phyloP scores from a whole-genome alignment of 345 rosid species.

The Salix viminalis region DNA sequence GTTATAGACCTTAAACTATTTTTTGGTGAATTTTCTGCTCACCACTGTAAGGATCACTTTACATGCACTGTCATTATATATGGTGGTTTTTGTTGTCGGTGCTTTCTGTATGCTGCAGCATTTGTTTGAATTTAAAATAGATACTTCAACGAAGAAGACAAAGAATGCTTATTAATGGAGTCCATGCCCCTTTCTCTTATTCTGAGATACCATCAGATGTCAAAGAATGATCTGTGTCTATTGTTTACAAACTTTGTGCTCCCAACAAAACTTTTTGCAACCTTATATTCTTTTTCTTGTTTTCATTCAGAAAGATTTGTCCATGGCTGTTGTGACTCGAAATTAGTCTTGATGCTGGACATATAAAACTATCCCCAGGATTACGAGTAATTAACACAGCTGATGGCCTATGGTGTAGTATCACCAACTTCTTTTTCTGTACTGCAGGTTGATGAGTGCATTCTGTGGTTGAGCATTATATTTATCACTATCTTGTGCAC shows the following conservation, averaged over 20 bases:
- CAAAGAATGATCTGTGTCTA: background rate
- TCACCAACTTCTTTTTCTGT: slow-evolving; percentile 4
- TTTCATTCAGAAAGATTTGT: too few relatives aligned
- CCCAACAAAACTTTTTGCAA: background rate
- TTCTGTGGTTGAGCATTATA: slow-evolving; percentile 80
- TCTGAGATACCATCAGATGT: background rate
- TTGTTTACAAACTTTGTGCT: background rate
- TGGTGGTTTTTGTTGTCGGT: background rate
- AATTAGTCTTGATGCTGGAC: background rate
- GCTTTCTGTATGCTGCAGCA: background rate
- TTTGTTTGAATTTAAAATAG: background rate
- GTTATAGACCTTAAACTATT: background rate
- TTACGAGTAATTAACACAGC: background rate
- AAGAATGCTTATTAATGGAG: background rate
- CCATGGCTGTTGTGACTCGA: background rate
- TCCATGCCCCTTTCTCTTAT: background rate
- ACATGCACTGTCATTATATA: background rate
- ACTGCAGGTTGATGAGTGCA: slow-evolving; percentile 74
- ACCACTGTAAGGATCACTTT: background rate
- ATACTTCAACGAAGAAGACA: background rate
- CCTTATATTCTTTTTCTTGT: background rate
- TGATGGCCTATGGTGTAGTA: background rate
- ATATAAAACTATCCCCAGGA: background rate
- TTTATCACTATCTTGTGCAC: slow-evolving; percentile 94
- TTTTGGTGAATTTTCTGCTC: background rate